Conservation (phyloP, 2,329 filamentous ascomycete species). For the Neospermospora avenae region DNA sequence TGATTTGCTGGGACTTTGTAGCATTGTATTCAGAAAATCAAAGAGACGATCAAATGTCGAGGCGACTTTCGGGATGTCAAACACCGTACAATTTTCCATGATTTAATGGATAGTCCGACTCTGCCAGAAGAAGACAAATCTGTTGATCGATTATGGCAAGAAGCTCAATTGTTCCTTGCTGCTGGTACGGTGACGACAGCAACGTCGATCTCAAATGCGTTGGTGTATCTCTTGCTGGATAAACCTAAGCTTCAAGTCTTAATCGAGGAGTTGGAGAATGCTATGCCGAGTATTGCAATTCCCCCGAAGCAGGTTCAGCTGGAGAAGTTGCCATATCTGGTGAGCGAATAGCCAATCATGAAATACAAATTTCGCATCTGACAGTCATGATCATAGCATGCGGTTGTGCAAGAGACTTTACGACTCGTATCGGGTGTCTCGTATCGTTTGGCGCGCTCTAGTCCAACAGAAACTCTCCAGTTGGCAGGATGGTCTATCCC, state of each 20-base stretch:
- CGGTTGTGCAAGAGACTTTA: constrained; percentile 12
- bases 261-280: constrained; percentile 30
- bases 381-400: not conserved
- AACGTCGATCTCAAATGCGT: constrained; percentile 30
- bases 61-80: constrained; percentile 14
- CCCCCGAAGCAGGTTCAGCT: constrained; percentile 35
- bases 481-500: constrained; percentile 13
- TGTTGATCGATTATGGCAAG: constrained; percentile 36
- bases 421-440: constrained; percentile 15
- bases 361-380: not conserved
- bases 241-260: constrained; percentile 27
- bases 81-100: constrained; percentile 21
- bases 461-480: constrained; percentile 15
- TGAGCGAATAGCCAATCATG: not conserved
- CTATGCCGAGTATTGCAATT: constrained; percentile 25
- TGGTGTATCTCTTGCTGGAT: constrained; percentile 32
- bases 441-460: constrained; percentile 15
- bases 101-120: constrained; percentile 36
- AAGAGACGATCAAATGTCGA: constrained; percentile 6
- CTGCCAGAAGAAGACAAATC: constrained; percentile 38
- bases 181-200: constrained; percentile 42
- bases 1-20: not conserved
- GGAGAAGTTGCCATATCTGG: constrained; percentile 41
- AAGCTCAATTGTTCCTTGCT: constrained; percentile 38
- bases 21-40: constrained; percentile 14